Conservation (phyloP, 148 eudicot genomes). For the Simmondsia chinensis region DNA sequence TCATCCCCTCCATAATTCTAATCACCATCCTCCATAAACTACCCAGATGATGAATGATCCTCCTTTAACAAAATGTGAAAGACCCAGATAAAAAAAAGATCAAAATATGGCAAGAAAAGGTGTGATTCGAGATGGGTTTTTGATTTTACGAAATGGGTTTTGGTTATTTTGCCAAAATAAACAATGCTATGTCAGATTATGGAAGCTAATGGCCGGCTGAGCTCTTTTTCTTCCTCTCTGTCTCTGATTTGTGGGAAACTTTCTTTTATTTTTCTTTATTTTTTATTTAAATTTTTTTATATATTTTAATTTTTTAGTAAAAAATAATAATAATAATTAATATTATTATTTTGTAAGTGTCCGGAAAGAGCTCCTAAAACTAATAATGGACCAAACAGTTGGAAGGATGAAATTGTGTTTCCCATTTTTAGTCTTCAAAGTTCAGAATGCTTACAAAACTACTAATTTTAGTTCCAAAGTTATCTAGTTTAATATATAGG, state of each 20-base stretch:
- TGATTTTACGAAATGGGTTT: conserved; percentile 20
- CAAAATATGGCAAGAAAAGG: conserved; percentile 4
- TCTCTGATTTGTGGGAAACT: conserved; percentile 1
- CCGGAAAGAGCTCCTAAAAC: conserved; percentile 50
- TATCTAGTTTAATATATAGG: too few relatives aligned
- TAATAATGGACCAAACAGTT: conserved; percentile 41
- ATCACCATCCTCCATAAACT: conserved; percentile 19
- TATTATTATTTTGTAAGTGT: too few relatives aligned
- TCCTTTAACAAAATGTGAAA: too few relatives aligned
- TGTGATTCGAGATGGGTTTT: conserved; percentile 11
- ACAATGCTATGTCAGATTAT: conserved; percentile 16
- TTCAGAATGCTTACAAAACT: neutral
- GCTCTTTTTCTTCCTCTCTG: conserved; percentile 1
- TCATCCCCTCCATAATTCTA: conserved; percentile 10
- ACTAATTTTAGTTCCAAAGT: too few relatives aligned
- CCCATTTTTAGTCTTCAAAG: conserved; percentile 21
- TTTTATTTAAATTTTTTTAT: neutral
- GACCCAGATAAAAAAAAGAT: conserved; percentile 4
- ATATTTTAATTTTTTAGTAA: neutral
- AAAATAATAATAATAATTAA: too few relatives aligned
- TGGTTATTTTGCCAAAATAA: conserved; percentile 1
- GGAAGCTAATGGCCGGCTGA: conserved; percentile 17
- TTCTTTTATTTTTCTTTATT: neutral
- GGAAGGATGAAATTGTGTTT: conserved; percentile 24
- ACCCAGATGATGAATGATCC: conserved; percentile 10